Base-by-base conservation (phyloP, 2,329 filamentous ascomycete species). In the Aspergillus tamarii region DNA sequence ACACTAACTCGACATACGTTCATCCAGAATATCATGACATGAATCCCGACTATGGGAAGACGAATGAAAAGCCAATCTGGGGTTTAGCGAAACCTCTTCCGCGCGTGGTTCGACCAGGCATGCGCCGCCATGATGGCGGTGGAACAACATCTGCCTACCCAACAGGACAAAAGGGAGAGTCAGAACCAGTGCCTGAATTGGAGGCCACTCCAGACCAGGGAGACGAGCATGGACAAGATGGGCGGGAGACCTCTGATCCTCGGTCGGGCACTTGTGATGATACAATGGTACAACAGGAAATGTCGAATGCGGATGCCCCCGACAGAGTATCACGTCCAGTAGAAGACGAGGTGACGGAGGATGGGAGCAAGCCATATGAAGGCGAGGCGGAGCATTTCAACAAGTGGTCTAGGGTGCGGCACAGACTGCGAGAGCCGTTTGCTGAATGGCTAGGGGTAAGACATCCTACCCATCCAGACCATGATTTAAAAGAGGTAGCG, bases 1-100 rank as follows among this genome's bases (percentile, higher is more conserved):
- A 52, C 43, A n/a, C 19, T 1, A 36, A n/a, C 11, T 32, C n/a
- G 9, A 21, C 46, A 16, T 69, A 69, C 10, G 23, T 69, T 11
- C 43, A 62, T 4, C 64, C 67, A 0, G 65, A 70, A 11, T 72
- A 72, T 45, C 41, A 57, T 19, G 16, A 79, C 10, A 71, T 83
- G 9, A 85, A 85, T 60, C 84, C 84, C 2, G 79, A 80, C 46
- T 85, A 85, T 61, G 83, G 82, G 28, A 78, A 83, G 60, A 75
- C 81, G n/a, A 73, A 77, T 1, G 79, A 82, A 6, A 66, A 68
- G 7, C 83, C 83, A 3, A 77, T 85, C 46, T 86, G 84, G 79
- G 80, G 83, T 64, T 69, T 85, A 41, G 83, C 82, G 1, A 80
- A 83, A 64, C 83, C 84, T 1, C 72, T 85, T 7, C 84, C 83